Base-by-base conservation (phyloP, 345 rosid species). In the Kandelia obovata region DNA sequence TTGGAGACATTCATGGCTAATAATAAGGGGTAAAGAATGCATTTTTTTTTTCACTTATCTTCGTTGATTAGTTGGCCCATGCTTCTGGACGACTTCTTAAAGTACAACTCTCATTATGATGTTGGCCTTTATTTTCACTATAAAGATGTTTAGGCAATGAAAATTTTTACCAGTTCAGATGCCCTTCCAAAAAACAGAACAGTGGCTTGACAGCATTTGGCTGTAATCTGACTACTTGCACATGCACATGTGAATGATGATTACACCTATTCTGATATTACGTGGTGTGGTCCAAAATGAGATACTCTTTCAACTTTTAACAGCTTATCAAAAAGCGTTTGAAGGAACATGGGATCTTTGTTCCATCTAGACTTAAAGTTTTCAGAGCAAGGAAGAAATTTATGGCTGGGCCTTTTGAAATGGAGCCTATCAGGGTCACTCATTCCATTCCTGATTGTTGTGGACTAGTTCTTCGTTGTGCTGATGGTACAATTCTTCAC, bases 391-490 rank as follows among this genome's bases (percentile, higher is more conserved):
- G 76, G 79, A 87, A 75, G 71, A 92, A 83, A 81, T 95, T 95
- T 76, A 76, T 63, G 83, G 96, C 97, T 75, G 99, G 99, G 30
- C 97, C 99, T 77, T 95, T 95, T 82, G 99, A 95, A 78, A 76
- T 95, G 80, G 99, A 95, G 82, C 97, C 99, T 34, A 79, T 95
- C 68, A 88, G 86, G 27, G 99, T 95, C 66, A 95, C 99, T 5
- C 99, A 95, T 79, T 95, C 97, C 57, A 95, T 95, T 82, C 99
- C 99, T 75, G 99, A 95, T 83, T 95, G 99, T 80, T 88, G 91
- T 74, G 97, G 99, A 49, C 80, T 95, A 68, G 89, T 95, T 70
- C 96, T 95, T 69, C 99, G 99, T 17, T 95, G 97, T 34, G 81
- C 88, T 84, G 97, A 95, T 88, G 99, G 99, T 78, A 92, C 88